Evolutionary conservation across 1,139 yeast species (phyloP), one percentile per base, ranked within the genome.

Genomic region (Scheffersomyces segobiensis): DNA sequence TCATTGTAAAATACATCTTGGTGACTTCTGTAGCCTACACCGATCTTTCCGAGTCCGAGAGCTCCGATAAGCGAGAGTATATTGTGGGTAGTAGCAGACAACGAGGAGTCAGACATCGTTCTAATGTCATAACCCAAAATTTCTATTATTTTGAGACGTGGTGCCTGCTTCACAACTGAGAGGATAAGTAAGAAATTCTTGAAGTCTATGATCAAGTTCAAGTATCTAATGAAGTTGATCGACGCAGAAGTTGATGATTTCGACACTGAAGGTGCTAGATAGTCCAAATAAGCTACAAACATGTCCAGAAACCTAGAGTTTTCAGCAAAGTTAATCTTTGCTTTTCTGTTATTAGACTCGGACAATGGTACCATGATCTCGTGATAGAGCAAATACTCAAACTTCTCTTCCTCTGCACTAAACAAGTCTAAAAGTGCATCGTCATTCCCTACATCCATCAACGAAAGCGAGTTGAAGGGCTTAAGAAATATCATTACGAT

Each of bases 181-280:
- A 77, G 60, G 17, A 76, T 63, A 53, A 75, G 58, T 24, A 77
- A 60, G 52, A 74, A 72, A 21, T 65, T 65, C 61, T 77, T 77
- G 59, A 69, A 65, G 58, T 74, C 78, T 22, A 77, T 68, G 12
- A 74, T 66, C n/a, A 62, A 59, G 19, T 58, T 58, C 42, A 74
- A 55, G 57, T 71, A 73, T 4, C 62, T 62, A 48, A 71, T 32
- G 52, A 26, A 20, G 50, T 52, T 46, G 42, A 48, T 7, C 17
- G 50, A 48, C 5, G 50, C 50, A 14, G 50, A 21, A 3, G 18
- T 24, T 5, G 26, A 21, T n/a, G 50, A 20, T 19, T 48, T 21
- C n/a, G 50, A 10, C 3, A 48, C 24, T 5, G 18, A 17, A 26
- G 50, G 50, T 14, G n/a, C 50, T 20, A 48, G 50, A 20, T 48